These are phyloP conservation scores for button mushroom (Agaricus bisporus) DNA, from an alignment of 768 basidiomycete species.

Conservation along the genomic window DNA sequence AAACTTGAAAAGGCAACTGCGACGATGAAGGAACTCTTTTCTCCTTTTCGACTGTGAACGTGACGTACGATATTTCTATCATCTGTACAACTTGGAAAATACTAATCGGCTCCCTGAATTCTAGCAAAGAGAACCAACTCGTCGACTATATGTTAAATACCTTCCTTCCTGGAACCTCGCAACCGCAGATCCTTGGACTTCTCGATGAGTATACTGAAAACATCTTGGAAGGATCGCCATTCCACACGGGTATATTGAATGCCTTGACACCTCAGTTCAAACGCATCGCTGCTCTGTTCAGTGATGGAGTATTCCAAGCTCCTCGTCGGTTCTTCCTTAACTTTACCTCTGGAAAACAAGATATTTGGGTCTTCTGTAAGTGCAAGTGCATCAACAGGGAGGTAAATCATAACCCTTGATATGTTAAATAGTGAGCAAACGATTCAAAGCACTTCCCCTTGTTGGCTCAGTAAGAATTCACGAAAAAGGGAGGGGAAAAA, in stretches of 20 bases:
- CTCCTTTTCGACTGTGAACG: conserved; percentile 40
- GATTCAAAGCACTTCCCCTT: conserved; percentile 32
- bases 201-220: conserved; percentile 31
- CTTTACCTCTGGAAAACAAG: conserved; percentile 27
- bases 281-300: conserved; percentile 41
- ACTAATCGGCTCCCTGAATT: not conserved
- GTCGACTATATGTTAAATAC: conserved; percentile 17
- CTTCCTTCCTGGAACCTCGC: conserved; percentile 27
- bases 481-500: too few species aligned
- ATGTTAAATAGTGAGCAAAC: conserved; percentile 32
- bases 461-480: conserved; percentile 35
- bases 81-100: not conserved
- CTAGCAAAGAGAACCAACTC: conserved; percentile 20
- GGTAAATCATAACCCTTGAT: not conserved
- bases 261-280: conserved; percentile 41
- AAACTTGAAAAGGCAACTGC: conserved; percentile 33
- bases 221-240: conserved; percentile 44
- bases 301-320: conserved; percentile 45
- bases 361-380: conserved; percentile 36
- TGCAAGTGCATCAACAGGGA: not conserved
- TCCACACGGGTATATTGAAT: conserved; percentile 39
- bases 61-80: conserved; percentile 31
- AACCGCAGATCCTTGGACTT: conserved; percentile 23
- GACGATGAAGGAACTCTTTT: conserved; percentile 61
- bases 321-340: conserved; percentile 42